Conservation (phyloP, 2,329 filamentous ascomycete genomes). For the Dothideomycetidae sp. region DNA sequence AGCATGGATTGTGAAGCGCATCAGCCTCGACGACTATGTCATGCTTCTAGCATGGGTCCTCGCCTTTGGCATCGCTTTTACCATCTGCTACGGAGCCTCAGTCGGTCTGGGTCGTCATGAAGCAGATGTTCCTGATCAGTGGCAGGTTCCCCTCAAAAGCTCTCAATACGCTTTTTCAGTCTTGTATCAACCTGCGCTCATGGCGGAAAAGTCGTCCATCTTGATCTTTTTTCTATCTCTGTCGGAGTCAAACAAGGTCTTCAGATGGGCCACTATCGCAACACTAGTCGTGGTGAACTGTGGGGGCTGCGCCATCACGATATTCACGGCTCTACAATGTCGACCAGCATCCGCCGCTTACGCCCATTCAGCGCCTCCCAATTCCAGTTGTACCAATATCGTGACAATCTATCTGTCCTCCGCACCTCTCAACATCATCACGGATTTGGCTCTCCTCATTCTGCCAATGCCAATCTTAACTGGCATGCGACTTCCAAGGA, state of each 20-base stretch:
- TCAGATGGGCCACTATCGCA: slow-evolving; percentile 68
- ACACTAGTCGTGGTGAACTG: slow-evolving; percentile 66
- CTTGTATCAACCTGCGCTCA: slow-evolving; percentile 67
- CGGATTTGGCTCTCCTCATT: slow-evolving; percentile 74
- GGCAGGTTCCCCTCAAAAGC: slow-evolving; percentile 40
- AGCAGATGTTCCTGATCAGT: slow-evolving; percentile 38
- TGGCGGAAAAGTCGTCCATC: slow-evolving; percentile 88
- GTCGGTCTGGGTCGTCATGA: slow-evolving; percentile 58
- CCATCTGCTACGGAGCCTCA: slow-evolving; percentile 41
- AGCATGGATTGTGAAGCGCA: slow-evolving; percentile 53
- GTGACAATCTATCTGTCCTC: slow-evolving; percentile 55
- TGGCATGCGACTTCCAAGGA: slow-evolving; percentile 65
- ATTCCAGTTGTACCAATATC: slow-evolving; percentile 44
- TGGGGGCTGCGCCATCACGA: slow-evolving; percentile 63
- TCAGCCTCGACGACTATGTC: slow-evolving; percentile 66
- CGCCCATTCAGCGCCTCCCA: slow-evolving; percentile 27
- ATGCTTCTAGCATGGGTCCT: slow-evolving; percentile 61
- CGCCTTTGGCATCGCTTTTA: slow-evolving; percentile 9
- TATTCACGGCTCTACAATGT: slow-evolving; percentile 83
- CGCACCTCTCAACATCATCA: slow-evolving; percentile 82
- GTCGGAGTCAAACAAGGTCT: slow-evolving; percentile 61
- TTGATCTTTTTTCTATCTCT: slow-evolving; percentile 79
- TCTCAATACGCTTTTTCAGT: slow-evolving; percentile 47
- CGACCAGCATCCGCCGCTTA: slow-evolving; percentile 59
- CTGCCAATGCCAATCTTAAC: slow-evolving; percentile 81